Evolutionary conservation across 1,139 yeast genomes (phyloP).

Genomic region (Lodderomyces orthopsilosis): DNA sequence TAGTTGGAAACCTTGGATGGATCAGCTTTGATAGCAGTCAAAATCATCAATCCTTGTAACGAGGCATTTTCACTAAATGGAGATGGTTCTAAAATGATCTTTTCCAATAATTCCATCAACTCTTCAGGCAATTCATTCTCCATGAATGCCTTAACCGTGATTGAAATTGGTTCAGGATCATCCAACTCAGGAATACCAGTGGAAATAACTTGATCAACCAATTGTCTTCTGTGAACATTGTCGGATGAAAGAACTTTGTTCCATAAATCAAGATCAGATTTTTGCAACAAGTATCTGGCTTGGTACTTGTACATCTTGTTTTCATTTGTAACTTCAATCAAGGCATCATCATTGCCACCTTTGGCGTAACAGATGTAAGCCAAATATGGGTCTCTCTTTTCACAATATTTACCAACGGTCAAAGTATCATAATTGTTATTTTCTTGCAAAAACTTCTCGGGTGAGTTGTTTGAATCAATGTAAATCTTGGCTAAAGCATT

Average conservation of each 20-base stretch:
- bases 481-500: constrained; percentile 96
- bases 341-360: constrained; percentile 88
- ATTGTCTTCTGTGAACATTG: constrained; percentile 82
- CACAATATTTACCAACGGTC: constrained; percentile 97
- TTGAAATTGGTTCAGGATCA: constrained; percentile 93
- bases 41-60: constrained; percentile 84
- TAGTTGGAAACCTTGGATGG: constrained; percentile 78
- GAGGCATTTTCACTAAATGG: constrained; percentile 95
- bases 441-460: constrained; percentile 93
- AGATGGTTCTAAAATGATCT: constrained; percentile 94
- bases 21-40: constrained; percentile 96
- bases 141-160: constrained; percentile 97
- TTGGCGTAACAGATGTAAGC: constrained; percentile 97
- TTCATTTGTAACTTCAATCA: constrained; percentile 89
- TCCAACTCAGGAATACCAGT: constrained; percentile 95
- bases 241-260: constrained; percentile 69
- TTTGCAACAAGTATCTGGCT: constrained; percentile 86
- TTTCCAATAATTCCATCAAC: constrained; percentile 89
- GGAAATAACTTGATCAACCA: constrained; percentile 91
- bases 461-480: constrained; percentile 95
- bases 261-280: constrained; percentile 86
- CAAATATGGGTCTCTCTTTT: constrained; percentile 96
- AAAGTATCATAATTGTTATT: constrained; percentile 85
- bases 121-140: constrained; percentile 91
- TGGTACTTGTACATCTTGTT: constrained; percentile 98